phyloP scores from a whole-genome alignment of 306 rosid genomes.

The Rosa multiflora region DNA sequence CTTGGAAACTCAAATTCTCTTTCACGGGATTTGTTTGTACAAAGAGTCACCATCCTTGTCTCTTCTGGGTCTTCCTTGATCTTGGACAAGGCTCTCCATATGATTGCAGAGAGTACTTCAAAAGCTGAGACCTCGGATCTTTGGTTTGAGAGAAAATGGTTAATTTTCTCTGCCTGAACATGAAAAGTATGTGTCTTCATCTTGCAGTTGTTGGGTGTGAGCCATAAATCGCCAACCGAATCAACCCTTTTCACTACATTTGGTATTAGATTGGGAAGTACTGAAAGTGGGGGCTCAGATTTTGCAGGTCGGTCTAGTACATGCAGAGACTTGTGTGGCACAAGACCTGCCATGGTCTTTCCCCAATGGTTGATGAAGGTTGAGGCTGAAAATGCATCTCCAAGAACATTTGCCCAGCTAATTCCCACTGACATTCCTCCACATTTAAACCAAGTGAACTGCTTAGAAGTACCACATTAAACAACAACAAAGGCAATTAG shows the following conservation, averaged over 20 bases:
- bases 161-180: constrained; percentile 22
- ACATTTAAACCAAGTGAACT: constrained; percentile 71
- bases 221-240: constrained; percentile 43
- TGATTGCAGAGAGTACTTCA: too few relatives aligned
- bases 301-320: constrained; percentile 1
- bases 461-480: background rate
- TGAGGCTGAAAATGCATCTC: constrained; percentile 70
- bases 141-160: too few relatives aligned
- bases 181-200: constrained; percentile 47
- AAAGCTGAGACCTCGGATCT: too few relatives aligned
- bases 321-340: constrained; percentile 32
- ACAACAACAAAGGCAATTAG: background rate
- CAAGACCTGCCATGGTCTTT: constrained; percentile 33
- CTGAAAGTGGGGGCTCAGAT: constrained; percentile 14
- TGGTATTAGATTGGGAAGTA: constrained; percentile 17
- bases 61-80: too few relatives aligned
- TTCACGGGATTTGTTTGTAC: too few relatives aligned
- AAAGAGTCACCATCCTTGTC: too few relatives aligned
- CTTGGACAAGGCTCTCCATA: too few relatives aligned
- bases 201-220: constrained; percentile 24
- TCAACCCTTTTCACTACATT: constrained; percentile 31
- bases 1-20: too few relatives aligned
- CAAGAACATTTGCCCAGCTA: constrained; percentile 82
- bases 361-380: constrained; percentile 58
- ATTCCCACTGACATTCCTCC: constrained; percentile 75